Evolutionary conservation across 1,284 basidiomycete species (phyloP).

Genomic region (Marasmius oreades): DNA sequence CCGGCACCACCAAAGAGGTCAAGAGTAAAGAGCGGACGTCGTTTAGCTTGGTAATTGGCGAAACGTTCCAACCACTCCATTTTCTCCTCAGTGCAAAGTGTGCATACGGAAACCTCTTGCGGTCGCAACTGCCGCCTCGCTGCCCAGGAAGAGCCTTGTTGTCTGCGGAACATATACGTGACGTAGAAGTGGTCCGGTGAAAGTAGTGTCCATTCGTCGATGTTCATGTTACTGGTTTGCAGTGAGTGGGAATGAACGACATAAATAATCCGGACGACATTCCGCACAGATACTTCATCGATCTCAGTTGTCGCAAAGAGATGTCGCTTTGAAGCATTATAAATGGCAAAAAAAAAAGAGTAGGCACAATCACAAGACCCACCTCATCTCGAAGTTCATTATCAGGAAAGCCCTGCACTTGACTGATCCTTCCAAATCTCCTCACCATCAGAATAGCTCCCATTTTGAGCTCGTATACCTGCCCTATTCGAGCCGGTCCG

Average conservation of each 20-base stretch:
- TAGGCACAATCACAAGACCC: not conserved
- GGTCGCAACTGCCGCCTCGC: conserved; percentile 26
- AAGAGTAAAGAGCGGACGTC: conserved; percentile 41
- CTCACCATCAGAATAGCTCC: not conserved
- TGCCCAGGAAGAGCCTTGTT: conserved; percentile 38
- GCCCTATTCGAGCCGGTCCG: conserved; percentile 26
- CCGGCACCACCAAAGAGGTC: conserved; percentile 68
- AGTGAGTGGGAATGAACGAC: conserved; percentile 29
- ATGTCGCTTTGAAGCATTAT: conserved; percentile 37
- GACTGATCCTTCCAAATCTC: conserved; percentile 11
- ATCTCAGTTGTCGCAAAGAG: conserved; percentile 51
- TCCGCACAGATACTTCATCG: conserved; percentile 27
- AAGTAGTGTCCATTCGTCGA: conserved; percentile 44
- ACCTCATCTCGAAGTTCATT: conserved; percentile 28
- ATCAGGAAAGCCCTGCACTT: conserved; percentile 2
- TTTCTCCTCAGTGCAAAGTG: conserved; percentile 37
- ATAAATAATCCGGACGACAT: conserved; percentile 45
- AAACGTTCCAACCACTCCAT: conserved; percentile 29
- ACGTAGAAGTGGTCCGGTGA: conserved; percentile 59
- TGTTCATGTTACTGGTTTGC: conserved; percentile 16
- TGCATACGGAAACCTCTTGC: conserved; percentile 41
- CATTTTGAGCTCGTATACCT: conserved; percentile 2
- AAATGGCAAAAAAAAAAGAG: not conserved
- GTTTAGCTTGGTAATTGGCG: conserved; percentile 24
- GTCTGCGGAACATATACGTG: conserved; percentile 41